These are phyloP conservation scores for Hypomontagnella monticulosa DNA, from an alignment of 495 filamentous ascomycete genomes.

Conservation along the genomic window DNA sequence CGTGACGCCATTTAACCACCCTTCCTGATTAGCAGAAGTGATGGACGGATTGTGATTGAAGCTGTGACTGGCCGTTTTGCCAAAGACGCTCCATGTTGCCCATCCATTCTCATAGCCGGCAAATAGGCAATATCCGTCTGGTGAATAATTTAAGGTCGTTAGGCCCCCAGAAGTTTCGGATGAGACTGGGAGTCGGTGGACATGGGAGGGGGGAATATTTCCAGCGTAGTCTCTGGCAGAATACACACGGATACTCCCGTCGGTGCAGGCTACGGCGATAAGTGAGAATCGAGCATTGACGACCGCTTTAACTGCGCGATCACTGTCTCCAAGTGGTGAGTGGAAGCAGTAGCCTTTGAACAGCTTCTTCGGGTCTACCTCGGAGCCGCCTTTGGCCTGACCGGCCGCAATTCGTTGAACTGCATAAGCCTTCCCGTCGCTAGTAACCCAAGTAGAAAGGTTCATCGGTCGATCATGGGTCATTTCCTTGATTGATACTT, in stretches of 20 bases:
- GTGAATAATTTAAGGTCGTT: conserved; percentile 84
- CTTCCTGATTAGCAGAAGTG: conserved; percentile 73
- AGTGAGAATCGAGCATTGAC: conserved; percentile 96
- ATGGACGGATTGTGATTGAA: conserved; percentile 74
- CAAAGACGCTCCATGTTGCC: conserved; percentile 97
- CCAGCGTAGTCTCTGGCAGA: conserved; percentile 91
- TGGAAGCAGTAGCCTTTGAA: conserved; percentile 96
- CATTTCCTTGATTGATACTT: conserved; percentile 82
- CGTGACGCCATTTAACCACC: conserved; percentile 79
- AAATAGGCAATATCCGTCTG: conserved; percentile 96
- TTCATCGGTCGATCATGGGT: conserved; percentile 98
- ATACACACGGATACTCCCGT: conserved; percentile 85
- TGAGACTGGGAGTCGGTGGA: conserved; percentile 72
- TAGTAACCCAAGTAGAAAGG: conserved; percentile 91
- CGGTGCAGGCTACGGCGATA: conserved; percentile 83
- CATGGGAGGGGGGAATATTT: conserved; percentile 90
- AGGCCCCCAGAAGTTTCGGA: conserved; percentile 70
- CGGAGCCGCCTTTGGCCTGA: conserved; percentile 39
- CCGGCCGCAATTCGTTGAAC: conserved; percentile 71
- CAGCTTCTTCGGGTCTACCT: conserved; percentile 66
- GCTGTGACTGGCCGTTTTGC: conserved; percentile 83
- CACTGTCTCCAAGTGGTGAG: conserved; percentile 65
- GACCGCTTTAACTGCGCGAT: conserved; percentile 75
- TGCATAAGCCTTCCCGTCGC: conserved; percentile 88
- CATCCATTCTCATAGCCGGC: conserved; percentile 93